Conservation (phyloP, 805 yeast genomes). For the Yamadazyma laniorum region DNA sequence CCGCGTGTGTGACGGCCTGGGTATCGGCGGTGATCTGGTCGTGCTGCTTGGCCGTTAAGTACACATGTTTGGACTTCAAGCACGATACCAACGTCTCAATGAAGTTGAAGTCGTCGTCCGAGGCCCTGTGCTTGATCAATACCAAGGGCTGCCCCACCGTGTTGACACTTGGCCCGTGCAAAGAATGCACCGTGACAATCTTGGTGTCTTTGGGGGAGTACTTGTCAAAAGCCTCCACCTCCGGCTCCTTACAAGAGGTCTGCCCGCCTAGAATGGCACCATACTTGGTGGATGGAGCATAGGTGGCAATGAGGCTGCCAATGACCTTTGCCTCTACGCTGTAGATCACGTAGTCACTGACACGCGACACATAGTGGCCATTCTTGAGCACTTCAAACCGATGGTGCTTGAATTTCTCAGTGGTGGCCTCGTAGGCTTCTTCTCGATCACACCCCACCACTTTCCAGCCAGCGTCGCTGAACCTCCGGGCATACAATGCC, state of each 20-base stretch:
- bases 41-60: constrained; percentile 81
- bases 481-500: constrained; percentile 71
- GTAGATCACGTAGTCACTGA: constrained; percentile 80
- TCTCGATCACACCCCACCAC: constrained; percentile 88
- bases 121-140: constrained; percentile 70
- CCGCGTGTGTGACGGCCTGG: constrained; percentile 98
- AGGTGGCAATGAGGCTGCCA: constrained; percentile 62
- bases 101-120: constrained; percentile 47
- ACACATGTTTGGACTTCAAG: constrained; percentile 73
- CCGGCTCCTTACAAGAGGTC: constrained; percentile 92
- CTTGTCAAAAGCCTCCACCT: constrained; percentile 79
- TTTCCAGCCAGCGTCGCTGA: constrained; percentile 81
- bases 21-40: constrained; percentile 97
- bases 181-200: constrained; percentile 83
- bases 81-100: constrained; percentile 68
- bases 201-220: constrained; percentile 75
- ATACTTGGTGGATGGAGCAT: constrained; percentile 85
- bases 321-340: constrained; percentile 92
- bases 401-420: constrained; percentile 37
- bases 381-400: constrained; percentile 60
- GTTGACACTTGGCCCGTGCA: constrained; percentile 91
- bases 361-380: constrained; percentile 82
- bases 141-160: constrained; percentile 93
- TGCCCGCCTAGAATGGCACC: constrained; percentile 98
- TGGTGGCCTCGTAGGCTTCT: constrained; percentile 51